Evolutionary conservation across 805 yeast genomes (phyloP).

Genomic region (Metschnikowia peoriensis): DNA sequence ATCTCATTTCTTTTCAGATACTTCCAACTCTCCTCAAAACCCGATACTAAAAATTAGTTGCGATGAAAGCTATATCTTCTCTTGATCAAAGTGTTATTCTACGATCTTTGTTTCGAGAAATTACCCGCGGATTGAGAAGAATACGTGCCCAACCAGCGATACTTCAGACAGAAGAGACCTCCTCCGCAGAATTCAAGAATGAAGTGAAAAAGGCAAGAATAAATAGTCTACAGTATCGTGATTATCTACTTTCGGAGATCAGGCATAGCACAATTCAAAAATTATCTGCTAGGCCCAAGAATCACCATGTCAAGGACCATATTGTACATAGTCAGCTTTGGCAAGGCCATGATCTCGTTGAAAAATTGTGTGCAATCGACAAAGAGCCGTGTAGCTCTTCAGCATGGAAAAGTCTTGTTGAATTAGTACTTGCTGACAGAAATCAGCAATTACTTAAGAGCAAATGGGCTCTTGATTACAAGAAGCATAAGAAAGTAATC

Average conservation of each 20-base stretch:
- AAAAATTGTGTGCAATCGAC: conserved; percentile 7
- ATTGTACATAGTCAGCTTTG: conserved; percentile 5
- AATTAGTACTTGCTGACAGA: conserved; percentile 17
- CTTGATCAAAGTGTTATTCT: neutral
- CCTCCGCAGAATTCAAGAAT: neutral
- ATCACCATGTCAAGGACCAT: conserved; percentile 1
- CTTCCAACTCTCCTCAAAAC: neutral
- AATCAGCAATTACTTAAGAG: conserved; percentile 10
- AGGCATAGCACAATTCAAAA: conserved; percentile 17
- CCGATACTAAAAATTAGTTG: neutral
- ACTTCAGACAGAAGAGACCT: neutral
- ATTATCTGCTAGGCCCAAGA: conserved; percentile 10
- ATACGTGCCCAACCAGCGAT: conserved; percentile 3
- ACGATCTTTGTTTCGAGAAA: conserved; percentile 16
- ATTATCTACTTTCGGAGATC: conserved; percentile 20
- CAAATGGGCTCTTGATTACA: conserved; percentile 21
- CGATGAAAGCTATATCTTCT: neutral
- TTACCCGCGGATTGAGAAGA: conserved; percentile 13
- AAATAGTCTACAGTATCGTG: conserved; percentile 16
- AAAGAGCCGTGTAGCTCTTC: conserved; percentile 3
- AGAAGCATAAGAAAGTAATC: conserved; percentile 9
- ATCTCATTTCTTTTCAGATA: neutral
- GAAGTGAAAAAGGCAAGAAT: conserved; percentile 12
- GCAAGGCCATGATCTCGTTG: conserved; percentile 15
- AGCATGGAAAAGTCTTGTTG: conserved; percentile 15